Evolutionary conservation across 441 rosid species (phyloP).

Genomic region (Arabidopsis lyrata): DNA sequence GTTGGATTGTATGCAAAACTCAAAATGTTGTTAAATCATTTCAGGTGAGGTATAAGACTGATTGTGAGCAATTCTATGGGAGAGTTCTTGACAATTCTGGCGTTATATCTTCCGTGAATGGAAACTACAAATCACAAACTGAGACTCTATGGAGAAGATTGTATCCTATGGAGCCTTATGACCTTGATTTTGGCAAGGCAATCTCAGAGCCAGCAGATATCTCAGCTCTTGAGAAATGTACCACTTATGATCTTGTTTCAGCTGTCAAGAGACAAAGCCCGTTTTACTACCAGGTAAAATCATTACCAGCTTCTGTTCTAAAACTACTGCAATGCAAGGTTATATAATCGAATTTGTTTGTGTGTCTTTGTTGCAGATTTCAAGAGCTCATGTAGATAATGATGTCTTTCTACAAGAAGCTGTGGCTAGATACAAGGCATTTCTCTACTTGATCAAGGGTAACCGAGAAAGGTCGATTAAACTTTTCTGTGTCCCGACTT

Average conservation of each 20-base stretch:
- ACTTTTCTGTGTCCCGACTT: constrained; percentile 87
- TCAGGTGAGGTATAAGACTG: constrained; percentile 75
- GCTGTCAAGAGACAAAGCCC: constrained; percentile 90
- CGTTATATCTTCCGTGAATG: constrained; percentile 67
- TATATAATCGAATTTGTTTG: not conserved
- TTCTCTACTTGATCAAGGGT: constrained; percentile 76
- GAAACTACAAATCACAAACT: constrained; percentile 52
- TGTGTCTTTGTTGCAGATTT: constrained; percentile 39
- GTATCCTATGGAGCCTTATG: constrained; percentile 75
- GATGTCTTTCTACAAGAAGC: constrained; percentile 80
- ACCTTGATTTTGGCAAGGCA: constrained; percentile 49
- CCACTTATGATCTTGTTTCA: constrained; percentile 78
- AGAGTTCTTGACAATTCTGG: constrained; percentile 61
- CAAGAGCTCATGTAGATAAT: constrained; percentile 59
- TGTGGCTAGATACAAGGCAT: constrained; percentile 85
- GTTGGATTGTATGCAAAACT: constrained; percentile 5
- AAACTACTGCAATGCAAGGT: not conserved
- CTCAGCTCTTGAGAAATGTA: constrained; percentile 52
- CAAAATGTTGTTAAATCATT: constrained; percentile 24
- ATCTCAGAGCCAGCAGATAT: constrained; percentile 37
- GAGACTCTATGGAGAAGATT: constrained; percentile 69
- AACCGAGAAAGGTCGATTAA: constrained; percentile 64
- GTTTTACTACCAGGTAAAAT: constrained; percentile 75
- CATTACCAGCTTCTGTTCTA: not conserved
- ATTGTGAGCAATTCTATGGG: constrained; percentile 75